Evolutionary conservation across 2,329 filamentous ascomycete genomes (phyloP), one percentile per base, ranked within the genome.

Genomic region (Exophiala sp.): DNA sequence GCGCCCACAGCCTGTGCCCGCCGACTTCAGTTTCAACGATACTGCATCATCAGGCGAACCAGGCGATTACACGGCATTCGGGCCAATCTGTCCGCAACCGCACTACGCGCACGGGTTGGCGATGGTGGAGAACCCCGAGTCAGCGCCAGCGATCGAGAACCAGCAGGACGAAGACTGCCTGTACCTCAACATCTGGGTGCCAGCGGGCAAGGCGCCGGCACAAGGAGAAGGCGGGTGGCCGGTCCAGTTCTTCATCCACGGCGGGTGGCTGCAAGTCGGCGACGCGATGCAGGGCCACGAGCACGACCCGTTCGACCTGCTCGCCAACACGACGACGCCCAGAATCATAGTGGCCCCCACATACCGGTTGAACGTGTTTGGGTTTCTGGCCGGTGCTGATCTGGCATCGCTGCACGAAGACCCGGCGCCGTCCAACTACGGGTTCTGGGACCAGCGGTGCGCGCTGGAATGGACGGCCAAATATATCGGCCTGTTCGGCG

Each of bases 391-490:
- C 1, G 68, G 72, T 1, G 50, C 65, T 2, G 66, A 70, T 9
- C 62, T 74, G 2, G 43, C 62, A 1, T 52, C 50, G 21, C 63
- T 66, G 6, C 63, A 61, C 24, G 59, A 67, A 19, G 60, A 63
- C 2, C 57, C 62, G 3, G 62, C 63, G 3, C 62, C 61, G 2
- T 62, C 70, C 1, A 73, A 73, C 50, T 70, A 66, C 52, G 71
- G 71, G 1, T 62, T 73, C 0, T 70, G 68, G 59, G 77, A 80
- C 52, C 75, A 78, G 54, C 63, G 71, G 1, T 62, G 73, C 10
- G 75, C 75, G 0, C 61, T 77, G 7, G 66, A 76, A 58, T 80
- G 77, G 76, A 69, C 76, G 0, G 65, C 73, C 27, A 61, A 69
- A 4, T 71, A 78, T 52, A 74, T 78, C 41, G 55, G 61, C 2